These are phyloP conservation scores for Macaranga tanarius DNA, from an alignment of 441 rosid species.

Conservation along the genomic window DNA sequence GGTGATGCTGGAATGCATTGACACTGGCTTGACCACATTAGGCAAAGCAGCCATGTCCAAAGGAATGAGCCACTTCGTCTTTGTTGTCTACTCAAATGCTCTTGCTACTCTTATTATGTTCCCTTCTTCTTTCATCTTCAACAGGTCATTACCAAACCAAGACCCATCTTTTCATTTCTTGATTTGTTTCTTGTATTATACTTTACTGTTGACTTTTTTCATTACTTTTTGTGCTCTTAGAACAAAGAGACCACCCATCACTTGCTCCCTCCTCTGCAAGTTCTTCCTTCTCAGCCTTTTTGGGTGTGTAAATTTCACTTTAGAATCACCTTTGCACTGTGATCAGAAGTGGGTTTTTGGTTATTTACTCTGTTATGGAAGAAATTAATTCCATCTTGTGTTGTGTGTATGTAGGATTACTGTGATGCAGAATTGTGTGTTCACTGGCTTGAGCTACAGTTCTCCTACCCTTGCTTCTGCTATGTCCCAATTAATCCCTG, in stretches of 20 bases:
- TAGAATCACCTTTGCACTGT: not conserved
- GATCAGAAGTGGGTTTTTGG: conserved; percentile 8
- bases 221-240: conserved; percentile 23
- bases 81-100: conserved; percentile 40
- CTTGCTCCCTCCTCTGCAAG: conserved; percentile 42
- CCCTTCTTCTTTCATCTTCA: conserved; percentile 30
- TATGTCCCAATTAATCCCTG: conserved; percentile 35
- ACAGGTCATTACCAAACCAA: conserved; percentile 26
- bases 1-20: conserved; percentile 30
- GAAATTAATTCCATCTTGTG: not conserved
- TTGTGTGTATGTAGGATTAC: conserved; percentile 31
- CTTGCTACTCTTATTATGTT: conserved; percentile 37
- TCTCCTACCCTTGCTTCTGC: conserved; percentile 47
- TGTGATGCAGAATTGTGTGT: conserved; percentile 38
- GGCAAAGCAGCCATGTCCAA: conserved; percentile 43
- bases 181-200: not conserved
- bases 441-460: conserved; percentile 39
- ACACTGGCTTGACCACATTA: conserved; percentile 35
- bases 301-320: conserved; percentile 35
- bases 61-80: conserved; percentile 41
- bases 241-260: conserved; percentile 37
- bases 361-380: not conserved
- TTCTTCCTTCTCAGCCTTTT: conserved; percentile 47
- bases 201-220: not conserved
- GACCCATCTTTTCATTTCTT: not conserved